Percentiles rank a stretch among this genome's conserved stretches.
Evolutionary conservation across 2,329 filamentous ascomycete species (phyloP).

Genomic region (Trichoderma simmonsii): DNA sequence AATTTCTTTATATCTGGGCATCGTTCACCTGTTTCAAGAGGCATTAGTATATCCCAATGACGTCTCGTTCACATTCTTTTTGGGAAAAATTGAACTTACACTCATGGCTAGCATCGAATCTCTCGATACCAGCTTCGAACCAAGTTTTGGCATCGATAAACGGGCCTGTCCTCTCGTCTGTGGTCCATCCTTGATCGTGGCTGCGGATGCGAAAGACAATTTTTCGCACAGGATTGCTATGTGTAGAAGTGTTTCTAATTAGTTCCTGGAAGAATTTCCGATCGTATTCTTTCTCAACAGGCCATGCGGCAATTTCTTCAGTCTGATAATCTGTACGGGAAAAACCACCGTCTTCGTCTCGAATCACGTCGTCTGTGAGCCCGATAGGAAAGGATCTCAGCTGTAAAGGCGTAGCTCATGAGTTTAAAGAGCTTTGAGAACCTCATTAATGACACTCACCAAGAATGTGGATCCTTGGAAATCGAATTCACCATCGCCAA

Average conservation of each 20-base stretch:
- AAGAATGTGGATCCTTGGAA: not conserved
- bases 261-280: slow-evolving; percentile 31
- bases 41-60: not conserved
- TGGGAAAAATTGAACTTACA: not conserved
- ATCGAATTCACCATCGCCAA: not conserved
- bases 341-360: not conserved
- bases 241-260: slow-evolving; percentile 37
- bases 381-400: slow-evolving; percentile 15
- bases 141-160: slow-evolving; percentile 54
- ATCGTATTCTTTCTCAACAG: slow-evolving; percentile 12
- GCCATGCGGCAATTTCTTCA: not conserved
- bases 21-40: not conserved
- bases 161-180: not conserved
- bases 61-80: not conserved
- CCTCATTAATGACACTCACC: not conserved
- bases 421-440: not conserved
- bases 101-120: slow-evolving; percentile 40
- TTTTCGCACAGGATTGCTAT: slow-evolving; percentile 54
- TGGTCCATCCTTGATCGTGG: slow-evolving; percentile 58
- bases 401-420: not conserved
- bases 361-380: not conserved
- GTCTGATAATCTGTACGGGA: not conserved
- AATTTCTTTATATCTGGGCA: not conserved
- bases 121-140: slow-evolving; percentile 62
- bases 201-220: slow-evolving; percentile 59